Evolutionary conservation across 257 asterid genomes (phyloP).

Genomic region (Solanum chaucha): DNA sequence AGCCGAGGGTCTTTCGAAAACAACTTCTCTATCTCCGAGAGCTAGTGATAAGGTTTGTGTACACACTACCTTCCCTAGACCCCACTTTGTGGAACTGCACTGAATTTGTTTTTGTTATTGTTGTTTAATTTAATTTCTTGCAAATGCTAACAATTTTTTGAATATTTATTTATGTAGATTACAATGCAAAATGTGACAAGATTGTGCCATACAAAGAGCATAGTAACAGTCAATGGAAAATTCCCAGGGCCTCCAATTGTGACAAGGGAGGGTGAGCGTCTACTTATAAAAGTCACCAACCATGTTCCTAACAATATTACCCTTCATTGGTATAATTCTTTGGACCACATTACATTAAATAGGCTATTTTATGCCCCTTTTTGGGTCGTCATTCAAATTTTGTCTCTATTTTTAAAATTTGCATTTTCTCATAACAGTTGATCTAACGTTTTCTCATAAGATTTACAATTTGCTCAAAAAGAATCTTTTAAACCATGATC

Average conservation of each 20-base stretch:
- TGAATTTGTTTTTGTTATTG: background rate
- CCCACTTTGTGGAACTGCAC: background rate
- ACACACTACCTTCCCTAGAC: rapidly evolving
- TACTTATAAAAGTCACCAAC: slow-evolving; percentile 44
- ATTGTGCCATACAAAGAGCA: slow-evolving; percentile 50
- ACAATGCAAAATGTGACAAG: slow-evolving; percentile 46
- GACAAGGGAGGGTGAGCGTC: slow-evolving; percentile 55
- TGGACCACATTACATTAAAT: background rate
- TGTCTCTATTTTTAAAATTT: background rate
- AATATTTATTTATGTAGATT: slow-evolving; percentile 12
- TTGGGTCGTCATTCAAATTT: background rate
- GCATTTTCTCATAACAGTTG: too few species aligned
- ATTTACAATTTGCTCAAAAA: background rate
- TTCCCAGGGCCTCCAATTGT: slow-evolving; percentile 59
- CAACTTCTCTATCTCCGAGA: rapidly evolving
- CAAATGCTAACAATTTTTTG: background rate
- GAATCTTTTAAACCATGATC: background rate
- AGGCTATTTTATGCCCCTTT: background rate
- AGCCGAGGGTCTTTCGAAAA: background rate
- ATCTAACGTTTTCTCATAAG: background rate
- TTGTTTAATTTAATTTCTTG: background rate
- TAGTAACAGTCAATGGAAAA: slow-evolving; percentile 53
- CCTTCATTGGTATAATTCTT: slow-evolving; percentile 43
- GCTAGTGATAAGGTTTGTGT: rapidly evolving
- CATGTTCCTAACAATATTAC: slow-evolving; percentile 41